phyloP scores from a whole-genome alignment of 2,329 filamentous ascomycete species.

The Aureobasidium sp. region DNA sequence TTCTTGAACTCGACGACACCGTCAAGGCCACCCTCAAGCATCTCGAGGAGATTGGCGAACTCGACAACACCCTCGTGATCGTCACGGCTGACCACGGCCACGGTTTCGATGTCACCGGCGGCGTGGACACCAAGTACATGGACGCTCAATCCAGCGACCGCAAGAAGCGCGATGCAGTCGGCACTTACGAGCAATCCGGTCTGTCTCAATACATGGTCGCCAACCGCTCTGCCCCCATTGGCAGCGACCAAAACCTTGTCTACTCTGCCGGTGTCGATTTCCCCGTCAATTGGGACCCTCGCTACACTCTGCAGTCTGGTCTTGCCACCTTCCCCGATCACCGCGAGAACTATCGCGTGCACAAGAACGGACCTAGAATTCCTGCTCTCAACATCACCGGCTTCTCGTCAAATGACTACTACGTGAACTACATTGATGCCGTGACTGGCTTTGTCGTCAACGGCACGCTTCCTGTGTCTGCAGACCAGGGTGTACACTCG shows the following conservation, averaged over 20 bases:
- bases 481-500: slow-evolving; percentile 65
- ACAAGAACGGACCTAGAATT: slow-evolving; percentile 56
- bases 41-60: slow-evolving; percentile 56
- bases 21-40: slow-evolving; percentile 66
- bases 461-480: slow-evolving; percentile 60
- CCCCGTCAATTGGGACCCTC: slow-evolving; percentile 76
- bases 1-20: slow-evolving; percentile 80
- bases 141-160: slow-evolving; percentile 58
- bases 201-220: slow-evolving; percentile 66
- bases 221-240: slow-evolving; percentile 66
- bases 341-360: slow-evolving; percentile 68
- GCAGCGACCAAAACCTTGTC: slow-evolving; percentile 48
- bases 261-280: slow-evolving; percentile 72
- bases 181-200: slow-evolving; percentile 66
- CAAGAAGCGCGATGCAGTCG: slow-evolving; percentile 67
- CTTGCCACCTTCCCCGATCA: slow-evolving; percentile 66
- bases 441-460: slow-evolving; percentile 65
- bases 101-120: slow-evolving; percentile 80
- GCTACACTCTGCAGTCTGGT: slow-evolving; percentile 72
- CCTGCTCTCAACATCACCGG: slow-evolving; percentile 53
- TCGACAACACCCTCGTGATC: slow-evolving; percentile 70
- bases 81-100: slow-evolving; percentile 87
- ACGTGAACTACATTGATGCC: slow-evolving; percentile 61
- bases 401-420: slow-evolving; percentile 46
- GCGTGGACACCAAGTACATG: slow-evolving; percentile 73